A percentile compares a stretch with the other conserved stretches of the same genome.
These are phyloP conservation scores for Malbranchea zuffiana DNA, from an alignment of 2,329 filamentous ascomycete genomes.

Conservation along the genomic window DNA sequence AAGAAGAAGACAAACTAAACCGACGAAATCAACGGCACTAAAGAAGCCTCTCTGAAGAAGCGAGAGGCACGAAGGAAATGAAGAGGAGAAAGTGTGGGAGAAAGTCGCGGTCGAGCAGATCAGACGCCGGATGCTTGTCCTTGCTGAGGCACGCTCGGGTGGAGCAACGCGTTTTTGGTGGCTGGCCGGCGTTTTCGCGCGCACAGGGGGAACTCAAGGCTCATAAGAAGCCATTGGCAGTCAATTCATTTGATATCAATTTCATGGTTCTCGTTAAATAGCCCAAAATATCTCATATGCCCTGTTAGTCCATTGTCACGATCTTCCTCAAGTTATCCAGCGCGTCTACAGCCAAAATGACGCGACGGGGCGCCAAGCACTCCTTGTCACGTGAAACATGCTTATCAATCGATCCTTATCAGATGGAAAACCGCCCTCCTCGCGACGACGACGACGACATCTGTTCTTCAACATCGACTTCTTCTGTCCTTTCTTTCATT, in stretches of 20 bases:
- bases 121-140: slow-evolving; percentile 12
- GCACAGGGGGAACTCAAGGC: too few species aligned
- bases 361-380: slow-evolving; percentile 6
- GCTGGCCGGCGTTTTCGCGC: slow-evolving; percentile 10
- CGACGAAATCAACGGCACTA: slow-evolving; percentile 1
- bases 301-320: too few species aligned
- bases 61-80: slow-evolving; percentile 3
- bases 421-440: too few species aligned
- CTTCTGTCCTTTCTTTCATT: too few species aligned
- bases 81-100: slow-evolving; percentile 8
- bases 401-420: too few species aligned
- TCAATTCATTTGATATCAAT: too few species aligned
- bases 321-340: too few species aligned
- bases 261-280: too few species aligned
- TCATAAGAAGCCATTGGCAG: too few species aligned
- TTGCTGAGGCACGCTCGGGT: slow-evolving; percentile 10
- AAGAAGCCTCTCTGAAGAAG: slow-evolving; percentile 8
- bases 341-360: slow-evolving; percentile 6
- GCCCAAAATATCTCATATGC: too few species aligned
- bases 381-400: neutral
- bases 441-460: too few species aligned
- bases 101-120: slow-evolving; percentile 12
- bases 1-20: slow-evolving; percentile 1
- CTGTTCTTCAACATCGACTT: too few species aligned
- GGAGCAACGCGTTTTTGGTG: slow-evolving; percentile 14